Base-by-base conservation (phyloP, 768 basidiomycete genomes). In the Gautieria morchelliformis region DNA sequence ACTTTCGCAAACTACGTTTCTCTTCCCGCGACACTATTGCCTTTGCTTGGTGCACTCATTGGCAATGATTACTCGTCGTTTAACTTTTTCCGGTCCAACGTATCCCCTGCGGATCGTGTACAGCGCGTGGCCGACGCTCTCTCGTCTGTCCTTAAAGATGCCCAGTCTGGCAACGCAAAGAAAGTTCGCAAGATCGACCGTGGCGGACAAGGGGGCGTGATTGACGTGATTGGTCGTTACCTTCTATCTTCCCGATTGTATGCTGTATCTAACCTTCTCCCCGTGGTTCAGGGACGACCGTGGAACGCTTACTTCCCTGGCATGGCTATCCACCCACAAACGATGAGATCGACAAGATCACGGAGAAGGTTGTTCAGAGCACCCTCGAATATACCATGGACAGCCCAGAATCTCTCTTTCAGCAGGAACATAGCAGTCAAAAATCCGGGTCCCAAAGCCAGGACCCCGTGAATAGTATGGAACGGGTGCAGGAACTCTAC, bases 321-420 rank as follows among this genome's bases (percentile, higher is more conserved):
- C 56, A 45, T 35, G 44, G 50, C 47, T 35, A 48, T 27, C 35
- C 46, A 11, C 56, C 56, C 6, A 20, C 48, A n/a, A 58, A 37
- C 24, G 54, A 20, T 30, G 87, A 91, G 68, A 70, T 82, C 27
- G 84, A 84, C 48, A 68, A 63, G 12, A 78, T 88, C 44, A 74
- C 85, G 32, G 85, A 90, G 52, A 76, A 78, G 49, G 78, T 89
- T 17, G 87, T 85, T 8, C 82, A 84, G 61, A 82, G 85, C 17
- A 82, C 89, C 1, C 72, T 92, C 24, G 84, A 87, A 65, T 91
- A 91, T 64, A 83, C 87, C 15, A 82, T 92, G 35, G 81, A 85
- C 2, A 80, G 78, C 65, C 74, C 56, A n/a, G 33, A 75, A n/a
- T 51, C 59, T 42, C 32, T 53, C 52, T 50, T 57, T 32, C 77